These are phyloP conservation scores for Starmerella lactis-condensi DNA, from an alignment of 805 yeast species.

Conservation along the genomic window DNA sequence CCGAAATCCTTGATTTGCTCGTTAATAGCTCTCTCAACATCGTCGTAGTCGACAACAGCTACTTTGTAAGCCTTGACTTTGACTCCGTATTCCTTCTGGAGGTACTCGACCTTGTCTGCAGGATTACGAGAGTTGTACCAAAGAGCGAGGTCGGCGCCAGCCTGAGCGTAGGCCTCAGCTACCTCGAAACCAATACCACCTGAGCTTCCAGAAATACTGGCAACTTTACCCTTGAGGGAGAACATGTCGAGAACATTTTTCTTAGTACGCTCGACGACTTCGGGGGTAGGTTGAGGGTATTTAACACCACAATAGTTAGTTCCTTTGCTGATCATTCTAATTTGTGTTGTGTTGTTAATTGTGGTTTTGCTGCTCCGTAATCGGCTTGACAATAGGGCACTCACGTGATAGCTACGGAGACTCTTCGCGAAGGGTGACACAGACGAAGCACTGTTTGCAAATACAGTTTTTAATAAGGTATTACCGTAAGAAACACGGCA, in stretches of 20 bases:
- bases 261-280: slow-evolving; percentile 9
- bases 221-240: slow-evolving; percentile 44
- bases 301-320: slow-evolving; percentile 12
- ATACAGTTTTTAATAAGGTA: too few relatives aligned
- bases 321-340: slow-evolving; percentile 1
- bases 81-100: slow-evolving; percentile 41
- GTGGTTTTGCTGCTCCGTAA: too few relatives aligned
- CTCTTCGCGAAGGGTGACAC: too few relatives aligned
- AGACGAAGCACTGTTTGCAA: too few relatives aligned
- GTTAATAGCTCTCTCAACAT: slow-evolving; percentile 32
- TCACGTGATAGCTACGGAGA: too few relatives aligned
- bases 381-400: too few relatives aligned
- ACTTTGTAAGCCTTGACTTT: slow-evolving; percentile 48
- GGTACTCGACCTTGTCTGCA: slow-evolving; percentile 38
- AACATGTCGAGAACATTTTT: slow-evolving; percentile 16
- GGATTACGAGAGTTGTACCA: slow-evolving; percentile 47
- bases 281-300: slow-evolving; percentile 15
- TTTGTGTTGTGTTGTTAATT: too few relatives aligned
- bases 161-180: slow-evolving; percentile 70
- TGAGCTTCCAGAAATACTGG: slow-evolving; percentile 71
- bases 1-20: slow-evolving; percentile 54
- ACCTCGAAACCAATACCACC: slow-evolving; percentile 71
- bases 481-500: too few relatives aligned
- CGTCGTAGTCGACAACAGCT: slow-evolving; percentile 32
- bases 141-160: slow-evolving; percentile 68